These are phyloP conservation scores for Colletotrichum phormii DNA, from an alignment of 2,329 filamentous ascomycete genomes.

Conservation along the genomic window DNA sequence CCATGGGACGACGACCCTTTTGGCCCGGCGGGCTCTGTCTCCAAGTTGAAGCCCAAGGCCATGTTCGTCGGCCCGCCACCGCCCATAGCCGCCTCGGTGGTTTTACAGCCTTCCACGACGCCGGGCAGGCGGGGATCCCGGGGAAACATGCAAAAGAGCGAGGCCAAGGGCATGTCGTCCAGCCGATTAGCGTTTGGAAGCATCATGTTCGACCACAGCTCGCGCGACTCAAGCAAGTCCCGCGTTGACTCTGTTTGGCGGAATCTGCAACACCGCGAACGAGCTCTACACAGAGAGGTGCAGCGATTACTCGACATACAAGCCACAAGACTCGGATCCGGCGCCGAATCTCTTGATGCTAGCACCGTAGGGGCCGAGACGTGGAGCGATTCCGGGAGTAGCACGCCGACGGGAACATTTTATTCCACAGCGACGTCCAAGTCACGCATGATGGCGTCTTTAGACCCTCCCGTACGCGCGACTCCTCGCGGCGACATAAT, in stretches of 20 bases:
- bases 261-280: conserved; percentile 58
- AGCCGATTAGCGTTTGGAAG: conserved; percentile 45
- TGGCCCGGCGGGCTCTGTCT: conserved; percentile 46
- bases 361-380: conserved; percentile 42
- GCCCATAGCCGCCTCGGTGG: conserved; percentile 59
- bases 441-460: conserved; percentile 52
- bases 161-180: not conserved
- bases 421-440: conserved; percentile 52
- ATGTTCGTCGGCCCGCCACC: conserved; percentile 64
- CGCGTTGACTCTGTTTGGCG: conserved; percentile 60
- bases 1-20: conserved; percentile 26
- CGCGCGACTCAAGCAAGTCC: conserved; percentile 36
- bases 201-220: conserved; percentile 52
- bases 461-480: conserved; percentile 55
- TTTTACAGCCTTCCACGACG: conserved; percentile 43
- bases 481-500: conserved; percentile 62
- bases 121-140: not conserved
- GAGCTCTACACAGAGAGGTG: conserved; percentile 57
- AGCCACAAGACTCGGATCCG: conserved; percentile 55
- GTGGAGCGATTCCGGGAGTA: conserved; percentile 54
- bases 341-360: conserved; percentile 41
- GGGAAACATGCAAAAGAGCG: not conserved
- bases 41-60: conserved; percentile 45
- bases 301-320: conserved; percentile 63
- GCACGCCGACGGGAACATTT: conserved; percentile 54